phyloP scores from a whole-genome alignment of 257 asterid species.

The Leonotis leonurus region DNA sequence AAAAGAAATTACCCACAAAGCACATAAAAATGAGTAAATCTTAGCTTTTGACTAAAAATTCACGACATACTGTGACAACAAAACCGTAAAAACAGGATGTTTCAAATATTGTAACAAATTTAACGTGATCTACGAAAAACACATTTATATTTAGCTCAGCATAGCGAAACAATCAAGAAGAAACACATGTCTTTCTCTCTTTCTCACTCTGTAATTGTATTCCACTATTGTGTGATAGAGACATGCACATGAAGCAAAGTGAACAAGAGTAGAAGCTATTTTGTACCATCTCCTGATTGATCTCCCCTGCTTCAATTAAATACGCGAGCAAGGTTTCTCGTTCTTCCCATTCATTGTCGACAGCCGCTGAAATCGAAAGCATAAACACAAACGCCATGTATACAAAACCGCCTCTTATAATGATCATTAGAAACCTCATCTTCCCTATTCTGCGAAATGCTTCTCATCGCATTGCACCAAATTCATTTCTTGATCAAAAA shows the following conservation, averaged over 20 bases:
- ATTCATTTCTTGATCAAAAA: constrained; percentile 19
- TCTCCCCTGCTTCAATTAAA: constrained; percentile 45
- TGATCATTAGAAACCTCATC: constrained; percentile 44
- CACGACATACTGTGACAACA: no score
- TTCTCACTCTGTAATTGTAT: no score
- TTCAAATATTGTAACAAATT: neutral
- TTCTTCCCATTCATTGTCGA: constrained; percentile 36
- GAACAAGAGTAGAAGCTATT: constrained; percentile 6
- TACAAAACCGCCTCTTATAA: no score
- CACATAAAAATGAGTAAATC: no score
- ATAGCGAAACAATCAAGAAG: neutral
- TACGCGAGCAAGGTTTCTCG: constrained; percentile 38
- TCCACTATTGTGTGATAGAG: no score
- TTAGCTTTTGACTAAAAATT: no score
- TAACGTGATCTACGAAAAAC: neutral
- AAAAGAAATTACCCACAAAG: no score
- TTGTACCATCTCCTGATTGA: constrained; percentile 55
- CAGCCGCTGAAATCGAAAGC: constrained; percentile 30
- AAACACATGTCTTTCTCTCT: neutral
- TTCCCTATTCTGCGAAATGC: constrained; percentile 30
- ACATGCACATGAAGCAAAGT: constrained; percentile 11
- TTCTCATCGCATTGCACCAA: constrained; percentile 46
- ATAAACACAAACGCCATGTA: constrained; percentile 35
- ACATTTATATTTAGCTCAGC: neutral
- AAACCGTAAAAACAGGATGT: neutral